Percentiles rank a stretch among this genome's conserved stretches.
phyloP scores from a whole-genome alignment of 441 rosid genomes.

The Biscutella auriculata region DNA sequence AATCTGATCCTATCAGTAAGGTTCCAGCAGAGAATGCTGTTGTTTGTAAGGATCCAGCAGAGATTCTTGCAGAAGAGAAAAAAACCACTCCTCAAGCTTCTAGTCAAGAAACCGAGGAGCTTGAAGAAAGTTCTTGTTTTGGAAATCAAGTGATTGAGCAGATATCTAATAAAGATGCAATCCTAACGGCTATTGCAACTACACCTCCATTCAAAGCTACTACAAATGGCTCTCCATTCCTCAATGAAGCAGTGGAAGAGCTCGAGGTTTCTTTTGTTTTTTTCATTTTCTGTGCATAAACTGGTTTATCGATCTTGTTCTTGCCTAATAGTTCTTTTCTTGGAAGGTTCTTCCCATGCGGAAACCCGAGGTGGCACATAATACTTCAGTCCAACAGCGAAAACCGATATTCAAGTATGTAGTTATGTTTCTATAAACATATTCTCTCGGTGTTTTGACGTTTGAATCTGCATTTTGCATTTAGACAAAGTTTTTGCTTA shows the following conservation, averaged over 20 bases:
- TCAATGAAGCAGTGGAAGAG: constrained; percentile 46
- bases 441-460: not conserved
- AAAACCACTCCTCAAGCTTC: constrained; percentile 37
- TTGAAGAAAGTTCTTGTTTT: constrained; percentile 44
- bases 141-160: constrained; percentile 30
- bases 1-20: constrained; percentile 16
- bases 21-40: constrained; percentile 24
- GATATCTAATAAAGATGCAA: constrained; percentile 18
- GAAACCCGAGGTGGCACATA: constrained; percentile 19
- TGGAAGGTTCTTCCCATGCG: constrained; percentile 39
- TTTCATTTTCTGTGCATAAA: constrained; percentile 2
- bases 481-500: not conserved
- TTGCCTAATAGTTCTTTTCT: constrained; percentile 7
- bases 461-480: not conserved
- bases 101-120: constrained; percentile 61
- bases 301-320: not conserved
- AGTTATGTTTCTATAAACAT: not conserved
- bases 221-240: constrained; percentile 23
- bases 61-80: constrained; percentile 56
- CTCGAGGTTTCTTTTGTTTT: constrained; percentile 54
- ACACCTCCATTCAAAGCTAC: constrained; percentile 24
- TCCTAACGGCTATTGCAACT: constrained; percentile 14
- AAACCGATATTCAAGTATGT: constrained; percentile 72
- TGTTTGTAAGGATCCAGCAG: constrained; percentile 39
- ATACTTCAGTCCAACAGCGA: constrained; percentile 33